Base-by-base conservation (phyloP, 805 yeast species). In the Nakazawaea anatomiae region DNA sequence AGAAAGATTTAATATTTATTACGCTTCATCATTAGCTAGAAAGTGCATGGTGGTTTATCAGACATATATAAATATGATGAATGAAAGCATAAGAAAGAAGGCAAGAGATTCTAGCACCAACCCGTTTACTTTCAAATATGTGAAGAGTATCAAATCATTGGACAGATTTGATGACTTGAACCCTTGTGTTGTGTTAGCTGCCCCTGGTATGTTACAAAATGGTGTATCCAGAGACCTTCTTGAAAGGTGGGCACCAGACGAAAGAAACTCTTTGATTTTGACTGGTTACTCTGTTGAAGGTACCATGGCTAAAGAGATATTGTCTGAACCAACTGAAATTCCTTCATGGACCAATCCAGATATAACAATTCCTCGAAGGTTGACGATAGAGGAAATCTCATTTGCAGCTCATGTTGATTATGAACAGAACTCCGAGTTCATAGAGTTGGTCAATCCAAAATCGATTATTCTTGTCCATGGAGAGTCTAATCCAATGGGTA, bases 351-450 rank as follows among this genome's bases (percentile, higher is more conserved):
- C 75, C n/a, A 89, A 88, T 57, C 88, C 96, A 0, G 97, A 90
- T 54, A 70, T 83, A 18, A 79, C 82, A 53, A 85, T 94, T 40
- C 97, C 98, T 5, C 81, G 99, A 61, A 76, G 97, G 56, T 69
- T 95, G 51, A 80, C 79, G 44, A 84, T 94, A 14, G 97, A 92
- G 57, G 99, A 94, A 66, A 85, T 94, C 4, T 91, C 98, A 1
- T 94, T 94, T 74, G 98, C 99, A n/a, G 99, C 99, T 0, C 99
- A 94, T 68, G 99, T 94, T 27, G 99, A 94, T 64, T 94, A 86
- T 67, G 89, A 87, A 60, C 97, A 94, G 62, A 94, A 94, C 59
- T 74, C 96, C 1, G 88, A 87, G 51, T 94, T 94, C 62, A 94
- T 94, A 53, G 97, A 91, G 58, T 73, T 83, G 53, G 89, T 94